phyloP scores from a whole-genome alignment of 805 yeast species.

The Candida multigemmis region DNA sequence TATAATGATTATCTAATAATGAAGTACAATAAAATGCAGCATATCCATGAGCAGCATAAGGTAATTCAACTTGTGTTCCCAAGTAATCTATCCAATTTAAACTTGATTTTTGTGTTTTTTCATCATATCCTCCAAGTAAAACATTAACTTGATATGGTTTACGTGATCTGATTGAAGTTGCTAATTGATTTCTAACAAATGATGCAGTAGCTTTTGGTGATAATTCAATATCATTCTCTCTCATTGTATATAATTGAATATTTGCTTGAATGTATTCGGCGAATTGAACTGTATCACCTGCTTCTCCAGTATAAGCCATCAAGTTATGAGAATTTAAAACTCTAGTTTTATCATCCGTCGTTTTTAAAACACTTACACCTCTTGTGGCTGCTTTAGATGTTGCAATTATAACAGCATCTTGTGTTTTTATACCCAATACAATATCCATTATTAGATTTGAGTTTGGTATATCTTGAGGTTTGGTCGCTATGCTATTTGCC shows the following conservation, averaged over 20 bases:
- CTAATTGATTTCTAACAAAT: constrained; percentile 81
- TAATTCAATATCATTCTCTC: constrained; percentile 70
- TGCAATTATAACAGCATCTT: constrained; percentile 77
- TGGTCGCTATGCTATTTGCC: no score
- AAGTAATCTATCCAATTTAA: constrained; percentile 89
- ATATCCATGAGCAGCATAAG: constrained; percentile 97
- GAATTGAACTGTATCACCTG: constrained; percentile 94
- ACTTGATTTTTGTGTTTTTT: constrained; percentile 46
- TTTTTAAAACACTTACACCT: constrained; percentile 34
- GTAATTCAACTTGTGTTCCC: constrained; percentile 84
- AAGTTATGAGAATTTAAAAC: constrained; percentile 64
- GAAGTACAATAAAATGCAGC: constrained; percentile 95
- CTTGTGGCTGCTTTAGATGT: constrained; percentile 93
- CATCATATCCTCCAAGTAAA: constrained; percentile 79
- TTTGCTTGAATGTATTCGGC: constrained; percentile 94
- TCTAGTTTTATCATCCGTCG: constrained; percentile 39
- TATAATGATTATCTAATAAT: constrained; percentile 82
- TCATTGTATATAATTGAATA: constrained; percentile 76
- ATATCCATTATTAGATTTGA: constrained; percentile 60
- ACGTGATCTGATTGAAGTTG: constrained; percentile 75
- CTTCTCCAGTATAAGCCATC: constrained; percentile 89
- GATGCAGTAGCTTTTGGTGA: constrained; percentile 82
- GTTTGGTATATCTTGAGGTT: not conserved
- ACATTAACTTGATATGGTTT: constrained; percentile 93
- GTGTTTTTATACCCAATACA: constrained; percentile 74